Conservation (phyloP, 257 asterid genomes). For the Thymus mandschuricus region DNA sequence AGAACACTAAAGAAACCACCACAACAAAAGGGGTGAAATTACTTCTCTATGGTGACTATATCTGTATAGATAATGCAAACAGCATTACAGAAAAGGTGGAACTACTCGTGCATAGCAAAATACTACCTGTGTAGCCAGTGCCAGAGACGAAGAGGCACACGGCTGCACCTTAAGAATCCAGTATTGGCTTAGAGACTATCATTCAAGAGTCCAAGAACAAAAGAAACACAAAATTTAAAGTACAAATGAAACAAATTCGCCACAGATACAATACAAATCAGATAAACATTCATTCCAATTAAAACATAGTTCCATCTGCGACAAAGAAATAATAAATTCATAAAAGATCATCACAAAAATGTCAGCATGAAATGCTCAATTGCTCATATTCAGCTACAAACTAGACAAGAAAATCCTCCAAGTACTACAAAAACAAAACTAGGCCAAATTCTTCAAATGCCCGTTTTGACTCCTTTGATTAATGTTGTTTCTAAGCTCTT, state of each 20-base stretch:
- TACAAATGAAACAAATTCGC: neutral
- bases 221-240: neutral
- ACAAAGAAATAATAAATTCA: neutral
- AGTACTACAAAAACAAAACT: neutral
- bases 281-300: neutral
- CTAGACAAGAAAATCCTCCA: conserved; percentile 1
- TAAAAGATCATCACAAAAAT: neutral
- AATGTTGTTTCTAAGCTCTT: conserved; percentile 15
- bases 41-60: neutral
- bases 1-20: neutral
- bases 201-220: neutral
- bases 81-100: neutral
- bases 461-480: neutral
- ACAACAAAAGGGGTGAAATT: neutral
- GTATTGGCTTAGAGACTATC: conserved; percentile 3
- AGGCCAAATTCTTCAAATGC: neutral
- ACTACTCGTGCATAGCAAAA: neutral
- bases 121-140: neutral
- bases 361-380: conserved; percentile 21
- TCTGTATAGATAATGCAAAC: neutral
- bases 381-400: conserved; percentile 1
- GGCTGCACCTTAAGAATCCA: neutral
- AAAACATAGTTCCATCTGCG: neutral
- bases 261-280: neutral
- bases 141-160: neutral